Evolutionary conservation across 2,329 filamentous ascomycete species (phyloP).

Genomic region (Trichoderma polysporum): DNA sequence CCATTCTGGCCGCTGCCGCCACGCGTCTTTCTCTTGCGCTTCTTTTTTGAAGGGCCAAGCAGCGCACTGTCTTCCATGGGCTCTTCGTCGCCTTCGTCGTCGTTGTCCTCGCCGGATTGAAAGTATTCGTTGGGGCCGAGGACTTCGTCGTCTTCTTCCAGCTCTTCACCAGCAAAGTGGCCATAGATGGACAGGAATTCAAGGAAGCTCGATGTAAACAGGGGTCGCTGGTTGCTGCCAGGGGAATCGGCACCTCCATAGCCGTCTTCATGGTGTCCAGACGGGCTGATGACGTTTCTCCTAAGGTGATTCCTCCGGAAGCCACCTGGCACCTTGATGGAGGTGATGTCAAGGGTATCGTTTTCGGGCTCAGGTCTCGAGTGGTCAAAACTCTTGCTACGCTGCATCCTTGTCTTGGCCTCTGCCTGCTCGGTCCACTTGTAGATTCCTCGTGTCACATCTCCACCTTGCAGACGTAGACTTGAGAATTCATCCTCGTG

Average conservation of each 20-base stretch:
- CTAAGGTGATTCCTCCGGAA: slow-evolving; percentile 89
- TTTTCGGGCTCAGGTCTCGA: slow-evolving; percentile 75
- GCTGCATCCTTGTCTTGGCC: slow-evolving; percentile 63
- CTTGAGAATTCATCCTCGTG: slow-evolving; percentile 89
- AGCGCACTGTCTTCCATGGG: slow-evolving; percentile 87
- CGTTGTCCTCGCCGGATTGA: slow-evolving; percentile 69
- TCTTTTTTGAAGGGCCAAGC: slow-evolving; percentile 71
- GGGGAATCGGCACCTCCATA: slow-evolving; percentile 39
- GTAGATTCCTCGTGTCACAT: slow-evolving; percentile 93
- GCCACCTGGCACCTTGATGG: slow-evolving; percentile 89
- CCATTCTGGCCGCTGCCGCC: slow-evolving; percentile 73
- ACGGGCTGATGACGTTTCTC: slow-evolving; percentile 66
- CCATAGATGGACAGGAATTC: slow-evolving; percentile 95
- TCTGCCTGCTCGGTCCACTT: slow-evolving; percentile 92
- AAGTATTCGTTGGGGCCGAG: slow-evolving; percentile 89
- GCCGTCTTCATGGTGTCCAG: slow-evolving; percentile 33
- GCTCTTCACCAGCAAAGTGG: slow-evolving; percentile 94
- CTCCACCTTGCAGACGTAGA: slow-evolving; percentile 86
- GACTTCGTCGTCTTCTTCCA: slow-evolving; percentile 94
- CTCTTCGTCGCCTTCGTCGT: slow-evolving; percentile 66
- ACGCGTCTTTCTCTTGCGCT: slow-evolving; percentile 73
- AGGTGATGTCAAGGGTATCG: slow-evolving; percentile 79
- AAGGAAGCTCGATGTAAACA: slow-evolving; percentile 89
- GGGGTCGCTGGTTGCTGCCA: slow-evolving; percentile 42
- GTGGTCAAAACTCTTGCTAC: slow-evolving; percentile 86